Base-by-base conservation (phyloP, 495 filamentous ascomycete genomes). In the Elaphomyces granulatus region DNA sequence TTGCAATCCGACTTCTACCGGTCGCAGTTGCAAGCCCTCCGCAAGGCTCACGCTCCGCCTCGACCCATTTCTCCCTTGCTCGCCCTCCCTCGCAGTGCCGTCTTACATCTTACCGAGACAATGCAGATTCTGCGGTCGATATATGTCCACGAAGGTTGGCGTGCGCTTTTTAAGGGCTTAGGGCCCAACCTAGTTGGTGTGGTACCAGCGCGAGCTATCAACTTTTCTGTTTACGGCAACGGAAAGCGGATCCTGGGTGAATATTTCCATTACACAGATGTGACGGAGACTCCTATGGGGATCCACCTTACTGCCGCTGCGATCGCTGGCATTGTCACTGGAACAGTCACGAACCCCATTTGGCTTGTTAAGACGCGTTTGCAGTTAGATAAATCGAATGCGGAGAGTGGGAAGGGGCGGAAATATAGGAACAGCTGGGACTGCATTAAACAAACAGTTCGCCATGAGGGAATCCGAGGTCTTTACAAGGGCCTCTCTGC, bases 1-100 rank as follows among this genome's bases (percentile, higher is more conserved):
- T 69, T 94, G 2, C 86, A 94, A 56, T 87, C 82, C 48, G 83
- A 90, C 48, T 92, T 87, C 55, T 94, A 94, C 64, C 82, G 88
- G 49, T 61, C 73, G 1, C 82, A 75, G 43, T 64, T 75, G 14
- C 52, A 58, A 32, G 53, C 66, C 8, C 47, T 55, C 1, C 66
- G 72, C n/a, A 46, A 63, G 14, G 53, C 61, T 12, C 47, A 52
- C 15, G 28, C 40, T 31, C 45, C 21, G n/a, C 46, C 51, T n/a
- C 61, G 65, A 4, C 68, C 67, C 15, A 50, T 70, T 15, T 59
- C 63, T 12, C 53, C 66, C 8, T 44, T 64, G 15, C 52, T 74
- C 15, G 56, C 67, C 14, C 46, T 73, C 23, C 45, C 59, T 7
- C 65, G 69, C 15, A 60, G 54, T 33, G 61, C 67, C 12, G 28